Evolutionary conservation across 257 asterid genomes (phyloP).

Genomic region (Scutellaria barbata): DNA sequence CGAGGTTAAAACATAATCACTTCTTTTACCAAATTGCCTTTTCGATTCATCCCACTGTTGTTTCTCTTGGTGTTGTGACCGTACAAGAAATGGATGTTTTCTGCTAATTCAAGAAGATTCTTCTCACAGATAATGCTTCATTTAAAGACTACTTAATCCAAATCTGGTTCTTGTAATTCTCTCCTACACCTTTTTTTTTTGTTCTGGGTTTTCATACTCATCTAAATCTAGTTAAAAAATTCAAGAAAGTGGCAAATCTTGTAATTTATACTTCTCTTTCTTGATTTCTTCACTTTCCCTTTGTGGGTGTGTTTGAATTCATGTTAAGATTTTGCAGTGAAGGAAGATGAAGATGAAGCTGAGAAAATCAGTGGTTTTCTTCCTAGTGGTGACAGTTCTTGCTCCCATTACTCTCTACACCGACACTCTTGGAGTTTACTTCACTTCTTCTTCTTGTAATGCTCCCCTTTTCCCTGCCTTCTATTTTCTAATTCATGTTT

Average conservation of each 20-base stretch:
- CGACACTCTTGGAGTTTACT: constrained; percentile 58
- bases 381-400: constrained; percentile 68
- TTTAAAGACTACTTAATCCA: constrained; percentile 9
- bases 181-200: neutral
- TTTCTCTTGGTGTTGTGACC: too few relatives aligned
- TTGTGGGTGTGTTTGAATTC: constrained; percentile 28
- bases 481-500: neutral
- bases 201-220: constrained; percentile 23
- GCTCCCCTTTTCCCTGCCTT: constrained; percentile 8
- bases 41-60: too few relatives aligned
- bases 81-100: too few relatives aligned
- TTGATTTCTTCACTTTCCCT: neutral
- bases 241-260: too few relatives aligned
- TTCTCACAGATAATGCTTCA: constrained; percentile 19
- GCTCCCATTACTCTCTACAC: constrained; percentile 77
- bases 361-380: constrained; percentile 58
- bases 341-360: constrained; percentile 54
- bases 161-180: constrained; percentile 21
- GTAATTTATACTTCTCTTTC: neutral
- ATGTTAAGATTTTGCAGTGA: constrained; percentile 24
- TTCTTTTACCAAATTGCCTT: too few relatives aligned
- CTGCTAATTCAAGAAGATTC: neutral
- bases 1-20: too few relatives aligned
- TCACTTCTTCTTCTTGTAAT: constrained; percentile 62
- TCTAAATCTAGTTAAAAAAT: too few relatives aligned